Evolutionary conservation across 768 basidiomycete genomes (phyloP), one percentile per base, ranked within the genome.

Genomic region (Cubamyces lactineus): DNA sequence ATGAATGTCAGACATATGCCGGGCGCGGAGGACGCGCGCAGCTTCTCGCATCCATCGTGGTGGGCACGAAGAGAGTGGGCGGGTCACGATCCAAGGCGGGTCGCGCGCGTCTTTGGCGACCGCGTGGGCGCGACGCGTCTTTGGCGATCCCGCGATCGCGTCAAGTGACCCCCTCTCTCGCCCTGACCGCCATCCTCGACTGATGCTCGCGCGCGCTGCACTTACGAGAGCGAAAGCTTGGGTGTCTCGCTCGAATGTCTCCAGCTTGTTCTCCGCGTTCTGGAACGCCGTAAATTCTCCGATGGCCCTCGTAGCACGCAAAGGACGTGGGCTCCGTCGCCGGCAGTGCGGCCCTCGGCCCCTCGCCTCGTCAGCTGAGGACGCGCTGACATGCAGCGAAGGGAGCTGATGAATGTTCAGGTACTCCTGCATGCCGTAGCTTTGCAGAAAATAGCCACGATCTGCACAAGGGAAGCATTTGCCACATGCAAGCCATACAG

Each of bases 301-400:
- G 57, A 51, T 19, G 30, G 39, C 19, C 47, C 26, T 42, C 57
- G 26, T 13, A 40, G 48, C 38, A 58, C 30, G 57, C 21, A 43
- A 28, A 23, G 19, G 40, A 51, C 41, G 51, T 52, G 49, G 40
- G 30, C 53, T n/a, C 45, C 43, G 28, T 56, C 45, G 43, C 45
- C 50, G 49, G 49, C 6, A 59, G 41, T 51, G 57, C 49, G 49
- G 57, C 49, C 47, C 57, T 57, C 43, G 12, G n/a, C n/a, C n/a
- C n/a, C n/a, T n/a, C n/a, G n/a, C n/a, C 47, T 17, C 49, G 47
- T 59, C 57, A 59, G 49, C 49, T 59, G 57, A 58, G 57, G 30
- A 24, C 17, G 41, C 28, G 40, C 41, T 13, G 28, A 21, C 41
- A 24, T 19, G 30, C 50, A 30, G 24, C 8, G 57, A 59, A 51